These are phyloP conservation scores for Umbilicaria muhlenbergii DNA, from an alignment of 495 filamentous ascomycete species.

Conservation along the genomic window DNA sequence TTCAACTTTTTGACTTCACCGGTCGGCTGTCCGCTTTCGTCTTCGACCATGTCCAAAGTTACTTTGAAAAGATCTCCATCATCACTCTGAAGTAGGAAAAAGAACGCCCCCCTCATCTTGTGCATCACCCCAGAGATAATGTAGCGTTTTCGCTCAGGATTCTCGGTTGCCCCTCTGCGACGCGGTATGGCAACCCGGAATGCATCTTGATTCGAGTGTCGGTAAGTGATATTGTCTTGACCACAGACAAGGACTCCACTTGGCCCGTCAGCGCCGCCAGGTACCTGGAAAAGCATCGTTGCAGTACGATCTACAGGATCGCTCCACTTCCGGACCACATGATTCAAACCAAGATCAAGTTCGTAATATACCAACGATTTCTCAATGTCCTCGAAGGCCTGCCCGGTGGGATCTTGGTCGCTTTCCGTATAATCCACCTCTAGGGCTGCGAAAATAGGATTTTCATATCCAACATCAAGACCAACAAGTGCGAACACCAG, in stretches of 20 bases:
- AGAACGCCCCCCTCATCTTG: constrained; percentile 92
- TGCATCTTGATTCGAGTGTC: constrained; percentile 79
- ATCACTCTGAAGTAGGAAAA: constrained; percentile 89
- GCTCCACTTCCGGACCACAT: constrained; percentile 90
- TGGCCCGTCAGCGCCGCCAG: constrained; percentile 83
- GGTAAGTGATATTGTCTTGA: constrained; percentile 87
- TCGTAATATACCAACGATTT: constrained; percentile 94
- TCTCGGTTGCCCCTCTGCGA: constrained; percentile 71
- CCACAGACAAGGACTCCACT: constrained; percentile 91
- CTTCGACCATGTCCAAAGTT: constrained; percentile 78
- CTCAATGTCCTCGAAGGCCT: constrained; percentile 66
- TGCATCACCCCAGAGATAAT: constrained; percentile 92
- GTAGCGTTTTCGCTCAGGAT: constrained; percentile 73
- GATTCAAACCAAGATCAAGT: constrained; percentile 89
- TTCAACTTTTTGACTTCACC: constrained; percentile 68
- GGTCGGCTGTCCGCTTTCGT: constrained; percentile 60
- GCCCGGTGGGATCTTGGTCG: constrained; percentile 80
- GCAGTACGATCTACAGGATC: constrained; percentile 85
- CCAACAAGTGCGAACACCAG: constrained; percentile 75
- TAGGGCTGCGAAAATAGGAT: constrained; percentile 86
- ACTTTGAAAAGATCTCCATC: constrained; percentile 97
- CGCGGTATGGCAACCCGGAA: constrained; percentile 84
- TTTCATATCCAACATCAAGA: constrained; percentile 90
- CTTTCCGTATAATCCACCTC: constrained; percentile 87
- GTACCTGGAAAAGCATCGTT: constrained; percentile 85